Base-by-base conservation (phyloP, 176 grass and related monocot genomes). In the Bonia amplexicaulis region DNA sequence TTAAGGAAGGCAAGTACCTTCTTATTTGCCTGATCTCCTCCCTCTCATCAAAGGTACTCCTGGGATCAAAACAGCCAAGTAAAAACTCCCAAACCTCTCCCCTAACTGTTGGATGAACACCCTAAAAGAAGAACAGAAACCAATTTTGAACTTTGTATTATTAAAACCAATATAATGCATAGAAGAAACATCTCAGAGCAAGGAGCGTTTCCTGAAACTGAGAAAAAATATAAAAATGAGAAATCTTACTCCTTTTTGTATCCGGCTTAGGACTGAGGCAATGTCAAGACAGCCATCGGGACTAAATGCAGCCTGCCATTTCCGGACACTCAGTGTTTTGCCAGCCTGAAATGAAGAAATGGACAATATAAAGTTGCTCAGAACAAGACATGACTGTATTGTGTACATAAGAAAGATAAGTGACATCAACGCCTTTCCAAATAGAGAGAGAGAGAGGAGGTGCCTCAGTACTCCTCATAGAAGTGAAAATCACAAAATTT, bases 61-160 rank as follows among this genome's bases (percentile, higher is more conserved):
- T 91, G 14, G 97, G 97, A 67, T 99, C 97, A 17, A 89, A 99
- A 80, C 97, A 99, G n/a, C 97, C 97, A 79, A 99, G 93, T 80
- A 96, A 87, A 75, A 92, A 96, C 51, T 96, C 97, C 97, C 97
- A 99, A 77, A 99, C 97, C 68, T 99, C 88, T 60, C 96, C 97
- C 79, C 97, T 96, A 60, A 96, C 93, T 33, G 97, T 92, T 69
- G 97, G 97, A 91, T 99, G 93, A 69, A 99, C 91, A 91, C 97
- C 97, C 97, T 99, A 84, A 62, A 76, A 68, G 11, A 87, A 66
- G 1, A 39, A 81, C 29, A 82, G 26, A 69, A 83, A 85, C 73
- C 33, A 82, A 88, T 73, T 58, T 14, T 55, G 12, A 40, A 80
- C 15, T 20, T n/a, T 69, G 84, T 35, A 71, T 82, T 37, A 63